Percentiles rank a stretch among this genome's conserved stretches.
Conservation (phyloP, 2,329 filamentous ascomycete genomes). For the Aspergillus sergii region DNA sequence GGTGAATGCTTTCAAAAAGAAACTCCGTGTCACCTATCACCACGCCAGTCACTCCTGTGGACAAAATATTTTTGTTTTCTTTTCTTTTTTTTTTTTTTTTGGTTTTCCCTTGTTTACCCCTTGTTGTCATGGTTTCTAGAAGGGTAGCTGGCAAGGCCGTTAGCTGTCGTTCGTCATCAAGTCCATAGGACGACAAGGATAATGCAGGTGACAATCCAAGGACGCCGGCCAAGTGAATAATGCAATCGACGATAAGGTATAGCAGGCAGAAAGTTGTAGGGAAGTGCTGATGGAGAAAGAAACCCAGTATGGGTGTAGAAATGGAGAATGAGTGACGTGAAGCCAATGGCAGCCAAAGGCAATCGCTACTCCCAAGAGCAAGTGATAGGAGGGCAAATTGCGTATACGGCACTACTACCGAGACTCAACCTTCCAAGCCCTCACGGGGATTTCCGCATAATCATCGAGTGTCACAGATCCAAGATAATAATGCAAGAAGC, state of each 20-base stretch:
- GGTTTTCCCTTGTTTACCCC: neutral
- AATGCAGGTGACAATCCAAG: constrained; percentile 19
- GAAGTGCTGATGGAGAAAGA: constrained; percentile 10
- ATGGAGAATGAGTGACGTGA: constrained; percentile 15
- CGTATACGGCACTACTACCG: constrained; percentile 5
- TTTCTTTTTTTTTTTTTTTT: constrained; percentile 6
- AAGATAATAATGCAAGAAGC: constrained; percentile 9
- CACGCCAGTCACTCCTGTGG: neutral
- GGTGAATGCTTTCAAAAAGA: constrained; percentile 5
- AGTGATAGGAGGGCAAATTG: constrained; percentile 7
- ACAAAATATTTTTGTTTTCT: neutral
- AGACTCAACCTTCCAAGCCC: neutral
- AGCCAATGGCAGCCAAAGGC: constrained; percentile 13
- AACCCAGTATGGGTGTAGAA: constrained; percentile 4
- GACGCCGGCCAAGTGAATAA: constrained; percentile 23
- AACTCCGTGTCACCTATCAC: constrained; percentile 7
- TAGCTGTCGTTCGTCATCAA: constrained; percentile 14
- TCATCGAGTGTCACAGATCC: constrained; percentile 5
- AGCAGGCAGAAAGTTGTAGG: constrained; percentile 15
- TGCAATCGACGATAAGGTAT: constrained; percentile 19
- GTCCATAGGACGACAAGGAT: constrained; percentile 10
- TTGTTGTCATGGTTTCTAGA: constrained; percentile 6
- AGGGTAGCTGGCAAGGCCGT: constrained; percentile 12
- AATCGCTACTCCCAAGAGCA: constrained; percentile 1
- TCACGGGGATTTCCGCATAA: neutral